Evolutionary conservation across 2,329 filamentous ascomycete genomes (phyloP), one percentile per base, ranked within the genome.

Genomic region (Talaromyces amestolkiae): DNA sequence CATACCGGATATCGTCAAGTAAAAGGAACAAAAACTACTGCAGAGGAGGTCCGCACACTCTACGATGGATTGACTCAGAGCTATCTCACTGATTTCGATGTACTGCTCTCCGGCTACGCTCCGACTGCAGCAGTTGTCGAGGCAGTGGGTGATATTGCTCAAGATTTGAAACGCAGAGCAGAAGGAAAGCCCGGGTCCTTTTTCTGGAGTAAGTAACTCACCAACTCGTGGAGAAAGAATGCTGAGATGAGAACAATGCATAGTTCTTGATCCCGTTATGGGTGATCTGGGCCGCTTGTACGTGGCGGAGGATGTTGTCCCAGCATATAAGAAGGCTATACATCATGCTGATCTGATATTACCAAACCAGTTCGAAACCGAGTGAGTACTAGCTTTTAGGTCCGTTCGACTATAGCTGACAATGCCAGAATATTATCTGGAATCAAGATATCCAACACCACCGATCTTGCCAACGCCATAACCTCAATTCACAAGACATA

Each of bases 321-420:
- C 93, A 0, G 93, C 91, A 15, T 99, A 98, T 78, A 94, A 92
- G 79, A 83, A 83, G 27, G 83, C 97, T 65, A 82, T 98, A 24
- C 84, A 84, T 41, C 85, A 94, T 72, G 94, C 95, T 2, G 95
- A 99, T 77, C 78, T 99, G 70, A 96, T 99, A 64, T 80, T 98
- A 17, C 95, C 95, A 3, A 99, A 99, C 75, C 94, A 98, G 72
- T 99, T 97, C 70, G 95, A 99, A 81, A 92, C 93, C 51, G 94
- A 99, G 92, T 96, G 82, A 71, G 88, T 53, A 35, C n/a, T 62
- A 13, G 4, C 24, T 5, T 49, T 13, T 6, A 8, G 19, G 13
- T 11, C 3, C 24, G n/a, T 15, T n/a, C 9, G 10, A 41, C 17
- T 58, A 17, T 22, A 19, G 56, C 54, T 65, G 39, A 60, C 37